Conservation (phyloP, 768 basidiomycete genomes). For the Rhodosporidiobolus sp. region DNA sequence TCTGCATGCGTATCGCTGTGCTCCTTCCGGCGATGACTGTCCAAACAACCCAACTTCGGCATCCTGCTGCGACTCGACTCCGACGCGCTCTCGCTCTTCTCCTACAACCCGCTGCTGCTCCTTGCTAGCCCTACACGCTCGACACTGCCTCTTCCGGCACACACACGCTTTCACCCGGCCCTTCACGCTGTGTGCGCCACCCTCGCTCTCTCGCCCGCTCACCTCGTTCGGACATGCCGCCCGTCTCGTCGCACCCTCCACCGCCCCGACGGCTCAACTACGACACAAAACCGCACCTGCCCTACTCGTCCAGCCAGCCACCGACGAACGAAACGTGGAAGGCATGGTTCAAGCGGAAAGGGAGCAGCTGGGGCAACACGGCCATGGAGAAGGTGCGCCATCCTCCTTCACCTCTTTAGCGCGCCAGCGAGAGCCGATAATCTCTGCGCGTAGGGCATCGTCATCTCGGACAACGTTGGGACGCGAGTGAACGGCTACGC, state of each 20-base stretch:
- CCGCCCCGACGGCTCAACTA: slow-evolving; percentile 17
- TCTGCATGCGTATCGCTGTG: too few relatives aligned
- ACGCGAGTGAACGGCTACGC: slow-evolving; percentile 19
- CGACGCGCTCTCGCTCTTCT: not conserved
- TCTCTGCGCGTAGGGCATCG: slow-evolving; percentile 9
- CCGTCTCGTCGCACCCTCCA: slow-evolving; percentile 3
- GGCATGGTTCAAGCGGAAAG: slow-evolving; percentile 8
- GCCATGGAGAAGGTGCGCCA: slow-evolving; percentile 11
- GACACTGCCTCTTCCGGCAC: not conserved
- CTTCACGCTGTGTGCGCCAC: too few relatives aligned
- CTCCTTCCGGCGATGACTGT: too few relatives aligned
- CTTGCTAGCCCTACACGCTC: not conserved
- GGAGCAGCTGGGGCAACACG: slow-evolving; percentile 1
- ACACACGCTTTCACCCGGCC: not conserved
- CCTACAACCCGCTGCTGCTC: not conserved
- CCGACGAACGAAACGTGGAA: slow-evolving; percentile 17
- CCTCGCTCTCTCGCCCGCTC: not conserved
- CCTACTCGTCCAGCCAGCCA: slow-evolving; percentile 6
- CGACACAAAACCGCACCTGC: not conserved
- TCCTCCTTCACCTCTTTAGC: not conserved
- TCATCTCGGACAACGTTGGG: slow-evolving; percentile 28
- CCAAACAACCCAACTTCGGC: too few relatives aligned
- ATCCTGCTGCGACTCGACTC: too few relatives aligned
- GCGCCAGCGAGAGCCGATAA: not conserved
- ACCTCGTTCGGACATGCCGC: not conserved